phyloP scores from a whole-genome alignment of 2,329 filamentous ascomycete genomes.

The Beauveria sp. region DNA sequence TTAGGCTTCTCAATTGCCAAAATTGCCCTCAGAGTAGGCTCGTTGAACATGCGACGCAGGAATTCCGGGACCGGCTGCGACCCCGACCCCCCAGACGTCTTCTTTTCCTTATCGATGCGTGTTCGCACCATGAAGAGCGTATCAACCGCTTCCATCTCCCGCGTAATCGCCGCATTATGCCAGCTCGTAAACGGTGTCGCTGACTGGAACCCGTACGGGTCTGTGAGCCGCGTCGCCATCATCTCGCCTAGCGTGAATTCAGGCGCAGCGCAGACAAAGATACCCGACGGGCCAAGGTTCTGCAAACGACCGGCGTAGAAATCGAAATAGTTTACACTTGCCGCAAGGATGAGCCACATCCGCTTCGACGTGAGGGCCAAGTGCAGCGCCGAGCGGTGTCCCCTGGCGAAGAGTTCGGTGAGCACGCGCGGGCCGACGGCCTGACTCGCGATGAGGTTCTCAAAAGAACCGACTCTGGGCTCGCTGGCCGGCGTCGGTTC shows the following conservation, averaged over 20 bases:
- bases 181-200: conserved; percentile 5
- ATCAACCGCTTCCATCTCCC: conserved; percentile 12
- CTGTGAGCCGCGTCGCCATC: not conserved
- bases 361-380: conserved; percentile 17
- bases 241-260: conserved; percentile 19
- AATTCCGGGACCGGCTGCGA: not conserved
- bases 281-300: conserved; percentile 14
- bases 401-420: conserved; percentile 16
- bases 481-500: not conserved
- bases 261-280: conserved; percentile 21
- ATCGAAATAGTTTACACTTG: conserved; percentile 22
- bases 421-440: conserved; percentile 17
- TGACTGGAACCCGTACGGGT: conserved; percentile 8
- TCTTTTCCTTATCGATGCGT: not conserved
- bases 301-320: conserved; percentile 15
- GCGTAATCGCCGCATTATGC: conserved; percentile 12
- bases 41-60: not conserved
- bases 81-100: not conserved
- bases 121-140: not conserved
- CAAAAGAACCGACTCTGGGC: not conserved
- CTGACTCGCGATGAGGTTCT: not conserved
- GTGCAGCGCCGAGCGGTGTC: conserved; percentile 17
- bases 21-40: not conserved
- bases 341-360: conserved; percentile 19
- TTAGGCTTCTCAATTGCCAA: not conserved